These are phyloP conservation scores for Sanguinoderma infundibulare DNA, from an alignment of 1,284 basidiomycete genomes.

Conservation along the genomic window DNA sequence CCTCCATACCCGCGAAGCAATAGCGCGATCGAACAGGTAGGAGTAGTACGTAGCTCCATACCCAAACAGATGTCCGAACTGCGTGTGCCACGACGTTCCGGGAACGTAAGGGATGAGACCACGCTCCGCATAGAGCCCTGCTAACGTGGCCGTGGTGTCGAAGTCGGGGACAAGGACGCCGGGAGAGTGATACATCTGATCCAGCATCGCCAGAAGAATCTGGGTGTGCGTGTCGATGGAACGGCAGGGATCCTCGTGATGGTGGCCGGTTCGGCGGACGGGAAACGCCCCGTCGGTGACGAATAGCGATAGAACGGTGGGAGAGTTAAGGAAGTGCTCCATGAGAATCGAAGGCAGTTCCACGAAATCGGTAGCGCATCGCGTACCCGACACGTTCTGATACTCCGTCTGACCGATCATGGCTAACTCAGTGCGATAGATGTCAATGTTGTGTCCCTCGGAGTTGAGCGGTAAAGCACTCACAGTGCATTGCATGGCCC, in stretches of 20 bases:
- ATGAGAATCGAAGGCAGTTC: conserved; percentile 98
- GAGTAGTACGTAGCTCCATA: conserved; percentile 99
- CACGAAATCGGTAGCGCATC: conserved; percentile 99
- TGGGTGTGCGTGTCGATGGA: conserved; percentile 90
- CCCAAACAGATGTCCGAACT: conserved; percentile 94
- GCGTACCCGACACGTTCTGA: conserved; percentile 97
- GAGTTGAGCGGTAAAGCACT: conserved; percentile 41
- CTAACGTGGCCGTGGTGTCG: conserved; percentile 73
- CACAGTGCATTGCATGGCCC: conserved; percentile 99
- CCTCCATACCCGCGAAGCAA: conserved; percentile 89
- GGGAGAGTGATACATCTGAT: conserved; percentile 90
- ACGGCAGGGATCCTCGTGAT: conserved; percentile 73
- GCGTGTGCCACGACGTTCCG: conserved; percentile 91
- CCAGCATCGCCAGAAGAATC: conserved; percentile 88
- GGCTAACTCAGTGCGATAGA: conserved; percentile 54
- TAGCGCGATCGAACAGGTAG: conserved; percentile 95
- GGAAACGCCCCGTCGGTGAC: conserved; percentile 50
- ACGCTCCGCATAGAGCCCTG: conserved; percentile 65
- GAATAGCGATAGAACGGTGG: conserved; percentile 84
- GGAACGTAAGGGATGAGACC: conserved; percentile 83
- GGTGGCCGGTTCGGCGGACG: conserved; percentile 51
- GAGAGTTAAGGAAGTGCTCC: conserved; percentile 94
- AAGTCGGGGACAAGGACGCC: conserved; percentile 59
- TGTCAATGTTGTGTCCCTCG: background rate
- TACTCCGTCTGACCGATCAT: conserved; percentile 99